phyloP scores from a whole-genome alignment of 1,284 basidiomycete species.

The Coniophora puteana region DNA sequence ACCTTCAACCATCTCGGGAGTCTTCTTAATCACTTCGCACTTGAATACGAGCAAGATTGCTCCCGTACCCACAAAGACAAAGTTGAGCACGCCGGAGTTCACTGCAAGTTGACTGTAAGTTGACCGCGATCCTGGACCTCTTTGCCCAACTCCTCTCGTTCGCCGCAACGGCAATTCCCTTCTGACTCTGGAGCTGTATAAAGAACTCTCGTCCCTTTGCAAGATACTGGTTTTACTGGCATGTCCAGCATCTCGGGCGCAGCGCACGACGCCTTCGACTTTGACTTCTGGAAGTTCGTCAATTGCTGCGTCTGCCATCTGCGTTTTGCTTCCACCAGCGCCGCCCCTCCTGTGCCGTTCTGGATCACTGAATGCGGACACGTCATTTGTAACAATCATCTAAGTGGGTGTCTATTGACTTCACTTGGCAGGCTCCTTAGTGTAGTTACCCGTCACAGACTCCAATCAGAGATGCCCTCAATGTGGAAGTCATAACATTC shows the following conservation, averaged over 20 bases:
- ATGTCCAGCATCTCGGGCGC: conserved; percentile 38
- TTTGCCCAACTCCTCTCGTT: no score
- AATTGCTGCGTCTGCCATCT: conserved; percentile 64
- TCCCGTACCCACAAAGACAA: no score
- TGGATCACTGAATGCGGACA: conserved; percentile 85
- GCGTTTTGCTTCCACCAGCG: conserved; percentile 47
- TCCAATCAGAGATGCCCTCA: conserved; percentile 66
- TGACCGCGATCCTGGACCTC: no score
- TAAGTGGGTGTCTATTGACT: conserved; percentile 53
- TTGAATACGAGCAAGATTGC: no score
- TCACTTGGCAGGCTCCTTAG: no score
- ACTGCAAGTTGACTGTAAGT: no score
- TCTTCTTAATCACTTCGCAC: no score
- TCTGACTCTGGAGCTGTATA: no score
- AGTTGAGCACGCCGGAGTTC: no score
- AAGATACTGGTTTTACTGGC: conserved; percentile 1
- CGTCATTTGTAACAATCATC: conserved; percentile 76
- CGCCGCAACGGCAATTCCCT: no score
- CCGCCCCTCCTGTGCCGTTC: conserved; percentile 60
- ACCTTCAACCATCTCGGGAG: no score
- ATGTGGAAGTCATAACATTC: conserved; percentile 60
- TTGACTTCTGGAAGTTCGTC: conserved; percentile 79
- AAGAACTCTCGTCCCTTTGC: no score
- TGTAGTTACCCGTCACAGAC: conserved; percentile 41
- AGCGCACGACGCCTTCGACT: conserved; percentile 29